Base-by-base conservation (phyloP, 495 filamentous ascomycete species). In the Aspergillus conjunctus region DNA sequence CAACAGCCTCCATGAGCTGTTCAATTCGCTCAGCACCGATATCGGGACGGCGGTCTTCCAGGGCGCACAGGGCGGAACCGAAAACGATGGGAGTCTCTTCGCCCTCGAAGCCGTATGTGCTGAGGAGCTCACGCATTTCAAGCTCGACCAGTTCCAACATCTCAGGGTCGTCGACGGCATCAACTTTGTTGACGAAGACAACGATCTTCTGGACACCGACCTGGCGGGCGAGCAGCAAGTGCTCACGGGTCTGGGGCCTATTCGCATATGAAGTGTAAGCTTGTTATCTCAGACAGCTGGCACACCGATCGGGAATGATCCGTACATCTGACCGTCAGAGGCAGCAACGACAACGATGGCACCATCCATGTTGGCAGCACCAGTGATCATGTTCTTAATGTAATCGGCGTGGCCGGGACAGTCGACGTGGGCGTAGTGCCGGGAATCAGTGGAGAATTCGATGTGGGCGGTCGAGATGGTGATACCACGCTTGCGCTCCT, bases 331-430 rank as follows among this genome's bases (percentile, higher is more conserved):
- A 77, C 94, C 94, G 75, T 98, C 94, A 30, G 91, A 96, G 75
- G 94, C 94, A 73, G 94, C 95, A 69, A 98, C 95, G 59, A 98
- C 94, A 77, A 98, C 96, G 71, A 98, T 91, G 65, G 94, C 93
- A 72, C 94, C 93, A 68, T 97, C 93, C 93, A 97, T 97, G 83
- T 87, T 91, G 63, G 93, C 91, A 60, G 93, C 90, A 83, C 93
- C 93, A 65, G 93, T 97, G 76, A 97, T 97, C 93, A 97, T 97
- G 86, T 98, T 98, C 87, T 98, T 98, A 80, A 98, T 97, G 83
- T 98, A 98, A 91, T 98, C 94, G 73, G 94, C 94, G 87, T 98
- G 94, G 77, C 94, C 94, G 56, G 94, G 94, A 77, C 94, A 98
- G 85, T 98, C 94, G 81, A 98, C 94, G 85, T 98, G 94, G 68